Evolutionary conservation across 441 rosid genomes (phyloP).

Genomic region (Bocquillonia castaneifolia): DNA sequence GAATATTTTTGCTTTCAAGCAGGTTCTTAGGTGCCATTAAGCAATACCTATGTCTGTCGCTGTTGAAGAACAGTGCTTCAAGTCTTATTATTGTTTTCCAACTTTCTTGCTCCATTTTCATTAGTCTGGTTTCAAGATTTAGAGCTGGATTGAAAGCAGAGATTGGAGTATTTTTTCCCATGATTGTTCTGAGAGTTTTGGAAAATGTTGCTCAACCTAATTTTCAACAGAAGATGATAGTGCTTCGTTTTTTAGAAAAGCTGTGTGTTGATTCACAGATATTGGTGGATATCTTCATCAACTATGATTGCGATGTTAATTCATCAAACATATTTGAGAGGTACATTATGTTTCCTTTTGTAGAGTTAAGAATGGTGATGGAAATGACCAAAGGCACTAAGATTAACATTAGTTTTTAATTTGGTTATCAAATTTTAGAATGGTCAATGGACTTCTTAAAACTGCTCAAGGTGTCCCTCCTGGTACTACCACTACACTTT

Average conservation of each 20-base stretch:
- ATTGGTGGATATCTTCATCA: slow-evolving; percentile 90
- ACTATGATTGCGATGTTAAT: slow-evolving; percentile 98
- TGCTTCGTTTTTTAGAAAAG: slow-evolving; percentile 93
- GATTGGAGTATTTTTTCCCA: slow-evolving; percentile 97
- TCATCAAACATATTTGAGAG: slow-evolving; percentile 98
- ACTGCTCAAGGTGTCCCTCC: slow-evolving; percentile 97
- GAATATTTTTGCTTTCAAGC: slow-evolving; percentile 34
- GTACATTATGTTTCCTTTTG: slow-evolving; percentile 35
- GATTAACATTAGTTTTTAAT: not conserved
- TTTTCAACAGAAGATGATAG: slow-evolving; percentile 97
- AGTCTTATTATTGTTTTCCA: slow-evolving; percentile 93
- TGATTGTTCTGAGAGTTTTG: slow-evolving; percentile 92
- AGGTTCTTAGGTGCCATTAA: slow-evolving; percentile 96
- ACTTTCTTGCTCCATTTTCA: slow-evolving; percentile 97
- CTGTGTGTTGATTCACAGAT: slow-evolving; percentile 96
- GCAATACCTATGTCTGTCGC: slow-evolving; percentile 84
- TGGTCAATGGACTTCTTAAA: slow-evolving; percentile 99
- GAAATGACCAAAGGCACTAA: slow-evolving; percentile 7
- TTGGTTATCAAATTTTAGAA: slow-evolving; percentile 36
- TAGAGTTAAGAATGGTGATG: slow-evolving; percentile 9
- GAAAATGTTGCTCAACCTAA: slow-evolving; percentile 98
- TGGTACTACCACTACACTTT: slow-evolving; percentile 58
- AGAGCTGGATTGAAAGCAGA: slow-evolving; percentile 98
- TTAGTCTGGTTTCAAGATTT: slow-evolving; percentile 92
- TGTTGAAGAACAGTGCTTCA: slow-evolving; percentile 94